Evolutionary conservation across 805 yeast species (phyloP).

Genomic region (Maudiozyma bulderi): DNA sequence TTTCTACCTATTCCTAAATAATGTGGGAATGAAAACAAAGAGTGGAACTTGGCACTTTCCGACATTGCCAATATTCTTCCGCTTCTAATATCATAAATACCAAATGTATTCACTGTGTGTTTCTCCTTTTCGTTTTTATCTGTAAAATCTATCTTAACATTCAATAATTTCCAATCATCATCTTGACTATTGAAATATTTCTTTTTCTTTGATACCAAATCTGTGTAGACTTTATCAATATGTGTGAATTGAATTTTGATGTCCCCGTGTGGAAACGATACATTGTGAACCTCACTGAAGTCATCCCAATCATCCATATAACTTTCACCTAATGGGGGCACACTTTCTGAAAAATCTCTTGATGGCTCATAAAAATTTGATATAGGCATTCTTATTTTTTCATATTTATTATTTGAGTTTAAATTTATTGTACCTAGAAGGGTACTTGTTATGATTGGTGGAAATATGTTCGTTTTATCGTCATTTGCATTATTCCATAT

Average conservation of each 20-base stretch:
- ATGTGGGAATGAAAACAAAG: constrained; percentile 54
- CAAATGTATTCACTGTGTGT: constrained; percentile 43
- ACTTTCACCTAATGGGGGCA: constrained; percentile 21
- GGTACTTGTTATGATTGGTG: constrained; percentile 41
- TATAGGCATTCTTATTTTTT: constrained; percentile 26
- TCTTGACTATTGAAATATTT: constrained; percentile 28
- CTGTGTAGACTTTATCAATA: constrained; percentile 13
- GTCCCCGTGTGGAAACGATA: constrained; percentile 23
- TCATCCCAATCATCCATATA: constrained; percentile 17
- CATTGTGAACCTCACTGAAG: constrained; percentile 20
- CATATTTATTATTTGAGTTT: constrained; percentile 12
- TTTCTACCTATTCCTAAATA: constrained; percentile 33
- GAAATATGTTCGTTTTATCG: constrained; percentile 16
- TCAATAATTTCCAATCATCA: constrained; percentile 33
- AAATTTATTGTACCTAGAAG: constrained; percentile 35
- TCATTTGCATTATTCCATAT: constrained; percentile 42
- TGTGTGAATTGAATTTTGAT: constrained; percentile 17
- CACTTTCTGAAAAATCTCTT: constrained; percentile 19
- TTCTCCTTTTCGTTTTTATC: constrained; percentile 41
- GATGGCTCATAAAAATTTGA: constrained; percentile 26
- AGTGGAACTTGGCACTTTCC: constrained; percentile 54
- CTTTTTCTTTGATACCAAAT: constrained; percentile 11
- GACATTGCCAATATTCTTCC: constrained; percentile 56
- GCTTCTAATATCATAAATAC: constrained; percentile 55
- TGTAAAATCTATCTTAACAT: constrained; percentile 25